Evolutionary conservation across 805 yeast species (phyloP).

Genomic region (Geotrichum ghanense): DNA sequence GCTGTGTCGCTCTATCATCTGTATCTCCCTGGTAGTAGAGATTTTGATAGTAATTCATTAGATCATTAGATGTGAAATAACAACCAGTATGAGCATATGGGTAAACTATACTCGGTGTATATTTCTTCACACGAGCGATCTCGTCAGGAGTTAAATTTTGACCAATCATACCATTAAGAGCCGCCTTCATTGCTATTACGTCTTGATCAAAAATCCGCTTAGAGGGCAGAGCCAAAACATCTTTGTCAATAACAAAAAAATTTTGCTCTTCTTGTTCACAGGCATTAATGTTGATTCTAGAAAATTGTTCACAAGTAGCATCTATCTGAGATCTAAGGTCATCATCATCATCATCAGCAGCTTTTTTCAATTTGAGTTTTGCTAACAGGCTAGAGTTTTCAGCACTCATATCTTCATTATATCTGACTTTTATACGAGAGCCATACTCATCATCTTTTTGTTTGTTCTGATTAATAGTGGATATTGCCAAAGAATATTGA

Average conservation of each 20-base stretch:
- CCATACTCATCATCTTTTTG: slow-evolving; percentile 21
- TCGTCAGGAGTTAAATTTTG: background rate
- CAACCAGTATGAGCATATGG: background rate
- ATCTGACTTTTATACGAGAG: slow-evolving; percentile 8
- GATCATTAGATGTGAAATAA: background rate
- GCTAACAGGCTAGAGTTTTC: slow-evolving; percentile 19
- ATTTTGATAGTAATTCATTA: background rate
- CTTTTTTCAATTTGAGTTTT: too few species aligned
- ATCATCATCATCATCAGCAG: too few species aligned
- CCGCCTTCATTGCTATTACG: background rate
- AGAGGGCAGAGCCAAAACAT: too few species aligned
- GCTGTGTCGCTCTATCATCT: background rate
- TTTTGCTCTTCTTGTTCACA: too few species aligned
- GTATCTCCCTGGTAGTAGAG: background rate
- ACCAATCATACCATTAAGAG: background rate
- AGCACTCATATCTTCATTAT: slow-evolving; percentile 2
- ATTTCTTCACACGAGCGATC: background rate
- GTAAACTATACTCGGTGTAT: background rate
- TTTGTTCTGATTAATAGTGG: too few species aligned
- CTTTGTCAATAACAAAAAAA: too few species aligned
- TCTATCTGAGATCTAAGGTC: too few species aligned
- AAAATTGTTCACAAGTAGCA: too few species aligned
- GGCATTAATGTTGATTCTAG: too few species aligned
- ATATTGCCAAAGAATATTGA: slow-evolving; percentile 51
- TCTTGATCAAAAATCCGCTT: too few species aligned